Evolutionary conservation across 2,329 filamentous ascomycete species (phyloP), one percentile per base, ranked within the genome.

Genomic region (Parastagonospora avenae): DNA sequence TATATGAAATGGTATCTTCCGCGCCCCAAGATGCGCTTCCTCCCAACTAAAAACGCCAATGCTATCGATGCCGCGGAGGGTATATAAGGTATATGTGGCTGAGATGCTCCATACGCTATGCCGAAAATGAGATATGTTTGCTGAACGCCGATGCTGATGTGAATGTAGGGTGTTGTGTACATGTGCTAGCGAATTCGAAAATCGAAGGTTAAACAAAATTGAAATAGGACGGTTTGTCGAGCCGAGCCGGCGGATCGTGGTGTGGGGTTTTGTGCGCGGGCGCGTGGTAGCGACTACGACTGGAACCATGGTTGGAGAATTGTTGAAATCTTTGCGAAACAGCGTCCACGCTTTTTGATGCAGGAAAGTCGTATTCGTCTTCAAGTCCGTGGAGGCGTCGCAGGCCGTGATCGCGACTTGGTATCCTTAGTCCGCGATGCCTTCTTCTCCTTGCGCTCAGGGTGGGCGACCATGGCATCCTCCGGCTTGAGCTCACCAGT

Each of bases 401-500:
- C 32, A 4, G 32, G 32, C 32, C 32, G 15, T 19, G 30, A 11
- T 30, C 19, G 8, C 24, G 43, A 38, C 35, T 46, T 46, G 32
- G 19, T 8, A 32, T 11, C 30, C 9, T 32, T 10, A 4, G 16
- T 14, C 2, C 35, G 35, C 3, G 15, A 16, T 9, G 3, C 16
- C 15, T 16, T 16, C 37, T 39, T 24, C 2, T 10, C 33, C 33
- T 36, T 14, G 8, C 3, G 27, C 7, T 28, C 29, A 38, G 49
- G 57, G 14, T 46, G 31, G 10, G 29, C 16, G 9, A 54, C 29
- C 45, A 54, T 56, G 1, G 50, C 48, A 27, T 73, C 68, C 45
- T 72, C 69, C 8, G 67, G 62, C 27, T 50, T 55, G 24, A 71
- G 49, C 30, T 60, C 62, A 15, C 71, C 71, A 1, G 71, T 74